These are phyloP conservation scores for Platanthera zijinensis DNA, from an alignment of 106 monocot genomes.

Conservation along the genomic window DNA sequence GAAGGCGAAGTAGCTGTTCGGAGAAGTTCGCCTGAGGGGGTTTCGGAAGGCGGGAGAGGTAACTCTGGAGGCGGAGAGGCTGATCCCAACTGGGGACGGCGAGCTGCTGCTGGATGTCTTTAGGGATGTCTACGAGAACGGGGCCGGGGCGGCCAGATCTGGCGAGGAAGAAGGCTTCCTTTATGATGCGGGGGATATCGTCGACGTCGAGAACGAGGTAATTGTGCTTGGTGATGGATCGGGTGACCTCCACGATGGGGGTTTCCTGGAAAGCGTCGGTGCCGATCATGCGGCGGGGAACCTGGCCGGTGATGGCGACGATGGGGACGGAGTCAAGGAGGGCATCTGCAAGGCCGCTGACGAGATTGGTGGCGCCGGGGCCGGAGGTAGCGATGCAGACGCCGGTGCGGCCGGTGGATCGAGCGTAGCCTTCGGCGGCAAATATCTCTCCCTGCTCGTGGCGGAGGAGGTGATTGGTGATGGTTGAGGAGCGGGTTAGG, in stretches of 20 bases:
- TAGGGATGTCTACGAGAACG: slow-evolving; percentile 83
- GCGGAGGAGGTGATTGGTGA: slow-evolving; percentile 71
- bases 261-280: slow-evolving; percentile 96
- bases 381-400: slow-evolving; percentile 96
- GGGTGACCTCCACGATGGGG: slow-evolving; percentile 83
- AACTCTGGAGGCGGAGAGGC: slow-evolving; percentile 39
- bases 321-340: slow-evolving; percentile 83
- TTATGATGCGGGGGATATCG: slow-evolving; percentile 69
- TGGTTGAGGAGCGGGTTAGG: slow-evolving; percentile 65
- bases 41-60: slow-evolving; percentile 60
- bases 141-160: slow-evolving; percentile 76
- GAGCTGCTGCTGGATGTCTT: slow-evolving; percentile 91
- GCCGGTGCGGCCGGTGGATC: slow-evolving; percentile 71
- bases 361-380: slow-evolving; percentile 91
- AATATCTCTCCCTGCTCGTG: slow-evolving; percentile 95
- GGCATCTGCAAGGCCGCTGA: slow-evolving; percentile 77
- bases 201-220: slow-evolving; percentile 74
- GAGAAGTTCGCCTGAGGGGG: slow-evolving; percentile 28
- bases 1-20: slow-evolving; percentile 47
- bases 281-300: slow-evolving; percentile 87
- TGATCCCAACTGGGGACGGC: slow-evolving; percentile 51
- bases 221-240: slow-evolving; percentile 89
- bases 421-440: slow-evolving; percentile 72
- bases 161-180: slow-evolving; percentile 82
- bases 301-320: slow-evolving; percentile 94